Evolutionary conservation across 495 filamentous ascomycete species (phyloP), one percentile per base, ranked within the genome.

Genomic region (Glutinoglossum americanum): DNA sequence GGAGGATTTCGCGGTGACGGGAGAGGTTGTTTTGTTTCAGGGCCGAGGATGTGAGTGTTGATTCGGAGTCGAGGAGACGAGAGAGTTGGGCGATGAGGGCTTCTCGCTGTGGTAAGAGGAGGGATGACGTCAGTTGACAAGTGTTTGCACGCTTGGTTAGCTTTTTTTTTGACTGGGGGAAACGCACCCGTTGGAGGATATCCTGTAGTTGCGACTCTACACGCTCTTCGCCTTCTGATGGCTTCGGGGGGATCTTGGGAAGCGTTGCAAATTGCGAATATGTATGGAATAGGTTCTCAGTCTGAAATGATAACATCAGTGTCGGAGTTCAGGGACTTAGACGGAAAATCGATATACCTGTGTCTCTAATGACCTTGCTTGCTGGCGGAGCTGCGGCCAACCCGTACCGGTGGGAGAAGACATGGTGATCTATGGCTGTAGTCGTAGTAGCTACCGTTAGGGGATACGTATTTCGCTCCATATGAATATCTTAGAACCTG

Each of bases 331-430:
- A 10, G 17, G 41, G 25, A 30, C 15, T 0, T 6, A 23, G 25
- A 41, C 56, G 15, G 45, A 23, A 41, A 26, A n/a, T 15, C n/a
- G 28, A 48, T 61, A 62, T 77, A 94, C 92, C 76, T 98, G 93
- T 59, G 85, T 87, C 69, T 98, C 93, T 60, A 97, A 74, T 23
- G 82, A 78, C 62, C 93, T 77, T 55, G 89, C 86, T 69, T 97
- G 92, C 70, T 94, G 88, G 62, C 92, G 84, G 57, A 98, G 80
- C 72, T 96, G 92, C 61, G 88, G 82, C 92, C 92, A 98, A 67
- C 87, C 89, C 57, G 82, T 84, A 61, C 85, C 79, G 26, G 85
- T 84, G 53, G 86, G 71, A 51, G 80, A 75, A 33, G 86, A 77
- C 87, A 92, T 92, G 45, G 59, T 59, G 21, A 30, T 15, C 2